A percentile compares a stretch with the other conserved stretches of the same genome.
Conservation (phyloP, 345 rosid genomes). For the Eucalyptus brandiana region DNA sequence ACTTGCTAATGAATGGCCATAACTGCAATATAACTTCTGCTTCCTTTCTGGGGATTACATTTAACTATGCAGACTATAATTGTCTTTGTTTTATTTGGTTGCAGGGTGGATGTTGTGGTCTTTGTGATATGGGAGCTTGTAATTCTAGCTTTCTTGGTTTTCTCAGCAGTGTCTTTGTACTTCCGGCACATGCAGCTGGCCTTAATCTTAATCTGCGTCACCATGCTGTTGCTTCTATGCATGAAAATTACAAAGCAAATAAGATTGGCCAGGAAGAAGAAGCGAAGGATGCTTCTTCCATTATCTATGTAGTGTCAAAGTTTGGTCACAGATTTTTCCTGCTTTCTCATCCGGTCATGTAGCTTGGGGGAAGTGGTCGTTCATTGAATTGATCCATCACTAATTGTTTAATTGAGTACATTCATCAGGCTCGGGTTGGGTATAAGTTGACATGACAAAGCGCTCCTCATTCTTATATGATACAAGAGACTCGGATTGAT, state of each 20-base stretch:
- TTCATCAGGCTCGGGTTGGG: not conserved
- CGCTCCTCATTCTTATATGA: not conserved
- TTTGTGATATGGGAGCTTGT: conserved; percentile 92
- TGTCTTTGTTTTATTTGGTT: not conserved
- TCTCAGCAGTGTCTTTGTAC: conserved; percentile 88
- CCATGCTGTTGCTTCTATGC: conserved; percentile 68
- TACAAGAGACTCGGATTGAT: not conserved
- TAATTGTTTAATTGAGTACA: not conserved
- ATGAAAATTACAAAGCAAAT: conserved; percentile 85
- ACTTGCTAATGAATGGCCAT: not conserved
- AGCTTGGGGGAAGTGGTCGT: not conserved
- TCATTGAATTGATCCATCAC: not conserved
- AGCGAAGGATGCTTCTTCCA: conserved; percentile 97
- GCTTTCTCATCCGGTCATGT: not conserved
- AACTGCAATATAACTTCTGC: not conserved
- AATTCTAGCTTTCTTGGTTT: conserved; percentile 80
- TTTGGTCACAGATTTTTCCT: not conserved
- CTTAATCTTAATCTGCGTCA: conserved; percentile 52
- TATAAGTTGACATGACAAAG: not conserved
- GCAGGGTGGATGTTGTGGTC: conserved; percentile 89
- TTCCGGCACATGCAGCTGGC: conserved; percentile 65
- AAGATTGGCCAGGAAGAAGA: conserved; percentile 75
- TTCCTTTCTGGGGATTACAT: not conserved
- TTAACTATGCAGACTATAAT: not conserved
- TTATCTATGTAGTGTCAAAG: conserved; percentile 52